Evolutionary conservation across 148 eudicot genomes (phyloP).

Genomic region (Rhododendron ferrugineum): DNA sequence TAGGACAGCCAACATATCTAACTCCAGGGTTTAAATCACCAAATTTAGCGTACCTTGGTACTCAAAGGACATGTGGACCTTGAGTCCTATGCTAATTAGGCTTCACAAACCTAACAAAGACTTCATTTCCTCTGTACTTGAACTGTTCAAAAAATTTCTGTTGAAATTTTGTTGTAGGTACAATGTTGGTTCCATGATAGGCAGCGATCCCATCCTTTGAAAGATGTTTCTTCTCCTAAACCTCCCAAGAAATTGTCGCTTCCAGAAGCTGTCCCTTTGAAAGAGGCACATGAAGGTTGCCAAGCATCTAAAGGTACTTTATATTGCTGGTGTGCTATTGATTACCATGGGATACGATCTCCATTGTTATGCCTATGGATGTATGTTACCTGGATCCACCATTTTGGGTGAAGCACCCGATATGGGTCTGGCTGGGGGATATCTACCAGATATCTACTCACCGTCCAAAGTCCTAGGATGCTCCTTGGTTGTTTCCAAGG

Average conservation of each 20-base stretch:
- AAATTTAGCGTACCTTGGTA: background rate
- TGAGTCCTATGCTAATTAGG: background rate
- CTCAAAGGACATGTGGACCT: background rate
- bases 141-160: conserved; percentile 5
- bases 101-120: background rate
- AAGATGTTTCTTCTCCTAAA: conserved; percentile 27
- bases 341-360: background rate
- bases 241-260: conserved; percentile 16
- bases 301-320: background rate
- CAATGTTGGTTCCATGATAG: conserved; percentile 61
- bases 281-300: conserved; percentile 22
- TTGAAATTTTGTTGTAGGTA: conserved; percentile 37
- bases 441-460: background rate
- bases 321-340: background rate
- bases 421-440: background rate
- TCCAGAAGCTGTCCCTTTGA: conserved; percentile 22
- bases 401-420: background rate
- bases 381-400: background rate
- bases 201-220: conserved; percentile 23
- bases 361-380: background rate
- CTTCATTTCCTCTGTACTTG: conserved; percentile 8
- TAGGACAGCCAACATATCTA: background rate
- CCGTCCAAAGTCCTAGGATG: background rate
- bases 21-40: background rate
- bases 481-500: background rate